These are phyloP conservation scores for Mucor velutinosus DNA, from an alignment of 371 early-diverging fungal species.

Conservation along the genomic window DNA sequence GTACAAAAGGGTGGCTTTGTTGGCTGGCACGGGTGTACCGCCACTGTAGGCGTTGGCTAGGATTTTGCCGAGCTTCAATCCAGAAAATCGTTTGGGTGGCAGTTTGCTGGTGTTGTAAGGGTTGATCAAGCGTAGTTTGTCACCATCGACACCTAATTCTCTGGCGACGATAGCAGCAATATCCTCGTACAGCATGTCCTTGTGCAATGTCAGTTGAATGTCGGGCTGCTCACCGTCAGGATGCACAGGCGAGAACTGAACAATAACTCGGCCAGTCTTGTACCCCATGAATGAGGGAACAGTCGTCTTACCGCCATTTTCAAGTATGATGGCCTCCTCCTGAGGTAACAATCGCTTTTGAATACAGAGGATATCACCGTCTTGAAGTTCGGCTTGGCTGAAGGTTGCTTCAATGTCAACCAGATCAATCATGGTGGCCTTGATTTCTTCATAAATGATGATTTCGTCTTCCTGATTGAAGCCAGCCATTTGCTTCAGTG, in stretches of 20 bases:
- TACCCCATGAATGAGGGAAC: conserved; percentile 78
- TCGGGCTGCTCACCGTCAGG: conserved; percentile 15
- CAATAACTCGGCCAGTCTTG: conserved; percentile 64
- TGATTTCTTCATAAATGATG: conserved; percentile 87
- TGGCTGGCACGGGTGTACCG: not conserved
- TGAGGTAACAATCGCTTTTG: conserved; percentile 61
- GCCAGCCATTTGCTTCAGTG: conserved; percentile 53
- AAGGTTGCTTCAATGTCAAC: conserved; percentile 71
- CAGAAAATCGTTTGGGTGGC: conserved; percentile 26
- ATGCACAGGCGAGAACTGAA: conserved; percentile 66
- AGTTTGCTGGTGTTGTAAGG: conserved; percentile 20
- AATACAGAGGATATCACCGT: conserved; percentile 91
- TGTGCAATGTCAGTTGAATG: conserved; percentile 29
- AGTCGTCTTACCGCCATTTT: conserved; percentile 39
- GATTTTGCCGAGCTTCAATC: conserved; percentile 22
- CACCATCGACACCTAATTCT: conserved; percentile 29
- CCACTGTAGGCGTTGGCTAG: conserved; percentile 12
- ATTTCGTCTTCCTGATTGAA: conserved; percentile 61
- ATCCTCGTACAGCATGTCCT: conserved; percentile 26
- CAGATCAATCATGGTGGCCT: conserved; percentile 85
- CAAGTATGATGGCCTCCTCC: conserved; percentile 46
- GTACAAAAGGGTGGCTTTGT: conserved; percentile 58
- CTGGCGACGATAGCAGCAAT: conserved; percentile 19
- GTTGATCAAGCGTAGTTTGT: conserved; percentile 37
- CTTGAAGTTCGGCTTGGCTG: conserved; percentile 75